These are phyloP conservation scores for Hemileccinum rubropunctum DNA, from an alignment of 768 basidiomycete species.

Conservation along the genomic window DNA sequence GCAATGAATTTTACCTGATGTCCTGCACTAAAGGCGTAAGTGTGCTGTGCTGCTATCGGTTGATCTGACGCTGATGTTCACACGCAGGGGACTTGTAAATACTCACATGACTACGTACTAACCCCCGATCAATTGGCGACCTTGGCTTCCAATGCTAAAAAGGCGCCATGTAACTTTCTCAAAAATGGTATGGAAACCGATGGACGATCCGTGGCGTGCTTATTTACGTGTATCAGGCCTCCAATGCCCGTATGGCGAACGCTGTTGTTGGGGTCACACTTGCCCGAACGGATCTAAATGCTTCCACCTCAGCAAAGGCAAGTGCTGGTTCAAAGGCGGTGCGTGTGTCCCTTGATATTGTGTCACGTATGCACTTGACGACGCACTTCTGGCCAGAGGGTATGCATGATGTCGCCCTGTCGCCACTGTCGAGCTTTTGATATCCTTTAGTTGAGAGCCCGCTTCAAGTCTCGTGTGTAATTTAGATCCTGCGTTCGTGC, in stretches of 20 bases:
- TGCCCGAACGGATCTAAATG: conserved; percentile 79
- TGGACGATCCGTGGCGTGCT: neutral
- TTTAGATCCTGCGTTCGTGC: conserved; percentile 14
- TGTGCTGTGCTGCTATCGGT: conserved; percentile 1
- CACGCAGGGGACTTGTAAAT: conserved; percentile 66
- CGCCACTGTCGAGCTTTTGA: conserved; percentile 19
- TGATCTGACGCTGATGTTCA: conserved; percentile 14
- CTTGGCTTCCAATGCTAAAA: conserved; percentile 76
- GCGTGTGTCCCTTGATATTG: conserved; percentile 17
- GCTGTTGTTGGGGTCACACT: conserved; percentile 81
- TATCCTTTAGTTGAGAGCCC: conserved; percentile 13
- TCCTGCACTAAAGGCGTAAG: conserved; percentile 74
- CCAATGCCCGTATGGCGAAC: conserved; percentile 70
- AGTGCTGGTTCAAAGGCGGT: conserved; percentile 86
- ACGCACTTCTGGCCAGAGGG: conserved; percentile 29
- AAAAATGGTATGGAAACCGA: conserved; percentile 56
- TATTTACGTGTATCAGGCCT: conserved; percentile 43
- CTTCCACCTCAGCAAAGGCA: conserved; percentile 68
- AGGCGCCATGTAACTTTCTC: conserved; percentile 81
- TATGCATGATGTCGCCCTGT: conserved; percentile 35
- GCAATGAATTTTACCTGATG: conserved; percentile 84
- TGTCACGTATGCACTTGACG: conserved; percentile 3
- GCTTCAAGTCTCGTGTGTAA: neutral
- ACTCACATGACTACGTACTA: conserved; percentile 77
- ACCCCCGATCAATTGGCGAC: conserved; percentile 68